phyloP scores from a whole-genome alignment of 768 basidiomycete species.

The Leccinellum rugosiceps region DNA sequence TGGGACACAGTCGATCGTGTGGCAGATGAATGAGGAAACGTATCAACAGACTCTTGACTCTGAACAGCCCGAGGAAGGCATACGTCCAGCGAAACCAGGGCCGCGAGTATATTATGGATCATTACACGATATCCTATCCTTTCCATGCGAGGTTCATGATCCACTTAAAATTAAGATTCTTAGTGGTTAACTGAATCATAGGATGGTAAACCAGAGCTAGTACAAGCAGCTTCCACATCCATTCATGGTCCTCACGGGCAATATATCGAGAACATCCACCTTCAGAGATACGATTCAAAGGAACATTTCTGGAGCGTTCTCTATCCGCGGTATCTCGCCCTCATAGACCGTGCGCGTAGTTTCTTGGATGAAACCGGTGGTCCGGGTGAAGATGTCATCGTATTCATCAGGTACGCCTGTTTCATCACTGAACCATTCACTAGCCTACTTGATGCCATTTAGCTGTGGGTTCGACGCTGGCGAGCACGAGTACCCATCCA shows the following conservation, averaged over 20 bases:
- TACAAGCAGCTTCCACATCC: conserved; percentile 76
- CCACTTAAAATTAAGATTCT: neutral
- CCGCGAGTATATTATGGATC: conserved; percentile 84
- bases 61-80: conserved; percentile 31
- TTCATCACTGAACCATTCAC: neutral
- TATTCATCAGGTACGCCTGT: conserved; percentile 78
- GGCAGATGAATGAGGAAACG: conserved; percentile 89
- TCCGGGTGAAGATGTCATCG: conserved; percentile 63
- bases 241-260: conserved; percentile 18
- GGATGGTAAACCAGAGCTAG: conserved; percentile 75
- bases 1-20: conserved; percentile 88
- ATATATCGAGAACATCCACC: conserved; percentile 29
- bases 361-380: conserved; percentile 71
- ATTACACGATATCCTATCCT: conserved; percentile 90
- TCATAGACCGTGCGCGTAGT: conserved; percentile 64
- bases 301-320: conserved; percentile 35
- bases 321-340: conserved; percentile 57
- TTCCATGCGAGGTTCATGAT: conserved; percentile 76
- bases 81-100: conserved; percentile 35
- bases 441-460: neutral
- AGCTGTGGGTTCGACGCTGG: conserved; percentile 96
- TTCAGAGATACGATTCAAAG: conserved; percentile 14
- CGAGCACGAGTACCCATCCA: conserved; percentile 84
- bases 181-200: conserved; percentile 28
- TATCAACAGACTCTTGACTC: conserved; percentile 64